Evolutionary conservation across 306 rosid genomes (phyloP), one percentile per base, ranked within the genome.

Genomic region (Castanospermum australe): DNA sequence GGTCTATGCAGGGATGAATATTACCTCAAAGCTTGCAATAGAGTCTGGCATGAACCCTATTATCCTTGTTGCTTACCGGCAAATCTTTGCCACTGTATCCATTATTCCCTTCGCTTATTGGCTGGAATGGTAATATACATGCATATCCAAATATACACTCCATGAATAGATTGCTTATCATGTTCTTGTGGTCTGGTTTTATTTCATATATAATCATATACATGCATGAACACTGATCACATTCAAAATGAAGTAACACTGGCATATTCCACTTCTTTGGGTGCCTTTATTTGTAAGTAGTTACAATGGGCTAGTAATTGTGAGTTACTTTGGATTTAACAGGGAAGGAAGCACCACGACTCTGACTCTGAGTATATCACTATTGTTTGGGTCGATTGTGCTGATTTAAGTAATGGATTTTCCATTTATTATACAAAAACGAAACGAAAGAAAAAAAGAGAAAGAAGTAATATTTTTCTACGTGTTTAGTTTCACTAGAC

Each of bases 1-100:
- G 2, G 72, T 73, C 0, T 95, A 86, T 68, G 90, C 97, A 0
- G 96, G 86, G 8, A 80, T 95, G 96, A 95, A 85, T 28, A 85
- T 93, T 3, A 91, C 85, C 5, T 91, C 99, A n/a, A 93, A 92
- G 90, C 91, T 95, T 38, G 99, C 99, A 0, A 55, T 95, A 32
- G 79, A 85, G 44, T 80, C 93, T 55, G 94, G 93, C 39, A 90
- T 93, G 98, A 83, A 84, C 68, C 98, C 98, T 6, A 75, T 93
- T 1, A 80, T 95, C 38, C 97, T 95, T 14, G 99, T 88, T 30
- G 89, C 96, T 39, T 95, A 95, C 45, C 82, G 99, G 0, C 99
- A 92, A 79, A 65, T 95, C 50, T 91, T 95, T 74, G 99, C 92
- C 0, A 83, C 94, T 9, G 1, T 68, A 0, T 80, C 93, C 85